Evolutionary conservation across 1,139 yeast genomes (phyloP).

Genomic region (Ashbya aceris): DNA sequence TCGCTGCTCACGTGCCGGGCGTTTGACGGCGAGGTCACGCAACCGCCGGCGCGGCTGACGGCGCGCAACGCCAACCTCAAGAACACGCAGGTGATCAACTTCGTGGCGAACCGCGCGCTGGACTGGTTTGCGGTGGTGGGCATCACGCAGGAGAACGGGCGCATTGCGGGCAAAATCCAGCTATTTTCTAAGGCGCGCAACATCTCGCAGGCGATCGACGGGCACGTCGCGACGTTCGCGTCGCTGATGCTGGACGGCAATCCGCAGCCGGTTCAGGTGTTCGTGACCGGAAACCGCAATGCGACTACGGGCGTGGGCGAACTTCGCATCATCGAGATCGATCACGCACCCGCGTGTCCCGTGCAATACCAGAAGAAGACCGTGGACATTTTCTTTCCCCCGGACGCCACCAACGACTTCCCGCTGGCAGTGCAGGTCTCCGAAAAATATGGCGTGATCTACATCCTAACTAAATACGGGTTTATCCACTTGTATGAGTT

Average conservation of each 20-base stretch:
- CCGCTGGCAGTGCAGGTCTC: constrained; percentile 90
- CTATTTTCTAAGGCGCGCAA: constrained; percentile 79
- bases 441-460: constrained; percentile 75
- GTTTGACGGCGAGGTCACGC: constrained; percentile 66
- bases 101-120: constrained; percentile 69
- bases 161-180: constrained; percentile 95
- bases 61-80: constrained; percentile 74
- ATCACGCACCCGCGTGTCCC: constrained; percentile 81
- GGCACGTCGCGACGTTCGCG: constrained; percentile 92
- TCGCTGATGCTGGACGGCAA: constrained; percentile 67
- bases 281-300: constrained; percentile 80
- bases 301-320: constrained; percentile 72
- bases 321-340: constrained; percentile 91
- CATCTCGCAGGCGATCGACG: constrained; percentile 94
- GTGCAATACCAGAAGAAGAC: constrained; percentile 70
- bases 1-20: constrained; percentile 75
- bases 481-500: constrained; percentile 92
- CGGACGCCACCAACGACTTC: constrained; percentile 93
- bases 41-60: constrained; percentile 70
- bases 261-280: constrained; percentile 63
- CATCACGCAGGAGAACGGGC: constrained; percentile 88
- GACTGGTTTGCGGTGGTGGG: constrained; percentile 96
- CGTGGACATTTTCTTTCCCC: constrained; percentile 92
- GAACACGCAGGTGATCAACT: constrained; percentile 84
- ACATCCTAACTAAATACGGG: constrained; percentile 89